Conservation (phyloP, 257 asterid genomes). For the Nyctanthes arbortristis region DNA sequence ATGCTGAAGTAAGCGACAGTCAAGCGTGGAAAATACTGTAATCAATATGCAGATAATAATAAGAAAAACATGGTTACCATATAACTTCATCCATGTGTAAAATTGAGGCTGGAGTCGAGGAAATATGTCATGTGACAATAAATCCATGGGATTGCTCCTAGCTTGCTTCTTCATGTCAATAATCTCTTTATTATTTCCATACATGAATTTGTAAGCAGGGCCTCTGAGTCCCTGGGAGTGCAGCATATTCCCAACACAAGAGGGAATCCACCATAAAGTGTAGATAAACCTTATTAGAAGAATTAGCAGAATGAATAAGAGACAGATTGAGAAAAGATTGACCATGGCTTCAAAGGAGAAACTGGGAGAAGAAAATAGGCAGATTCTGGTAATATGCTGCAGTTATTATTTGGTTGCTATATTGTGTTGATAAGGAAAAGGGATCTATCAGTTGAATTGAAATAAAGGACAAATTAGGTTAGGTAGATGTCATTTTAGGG, state of each 20-base stretch:
- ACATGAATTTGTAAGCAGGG: conserved; percentile 49
- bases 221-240: conserved; percentile 53
- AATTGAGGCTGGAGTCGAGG: conserved; percentile 55
- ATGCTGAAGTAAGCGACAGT: not conserved
- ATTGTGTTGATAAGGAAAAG: not conserved
- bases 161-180: conserved; percentile 31
- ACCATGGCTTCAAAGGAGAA: conserved; percentile 5
- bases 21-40: not conserved
- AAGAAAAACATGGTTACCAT: conserved; percentile 35
- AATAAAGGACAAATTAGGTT: too few relatives aligned
- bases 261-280: conserved; percentile 52
- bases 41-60: not conserved
- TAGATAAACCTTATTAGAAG: conserved; percentile 13
- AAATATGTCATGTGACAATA: conserved; percentile 44
- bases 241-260: conserved; percentile 27
- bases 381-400: not conserved
- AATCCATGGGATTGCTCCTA: conserved; percentile 33
- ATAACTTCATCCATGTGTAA: conserved; percentile 45
- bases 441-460: too few relatives aligned
- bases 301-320: conserved; percentile 15
- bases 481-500: too few relatives aligned
- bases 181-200: conserved; percentile 52
- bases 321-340: conserved; percentile 8
- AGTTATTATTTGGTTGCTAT: not conserved
- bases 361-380: not conserved